phyloP scores from a whole-genome alignment of 768 basidiomycete species.

The Pholiota molesta region DNA sequence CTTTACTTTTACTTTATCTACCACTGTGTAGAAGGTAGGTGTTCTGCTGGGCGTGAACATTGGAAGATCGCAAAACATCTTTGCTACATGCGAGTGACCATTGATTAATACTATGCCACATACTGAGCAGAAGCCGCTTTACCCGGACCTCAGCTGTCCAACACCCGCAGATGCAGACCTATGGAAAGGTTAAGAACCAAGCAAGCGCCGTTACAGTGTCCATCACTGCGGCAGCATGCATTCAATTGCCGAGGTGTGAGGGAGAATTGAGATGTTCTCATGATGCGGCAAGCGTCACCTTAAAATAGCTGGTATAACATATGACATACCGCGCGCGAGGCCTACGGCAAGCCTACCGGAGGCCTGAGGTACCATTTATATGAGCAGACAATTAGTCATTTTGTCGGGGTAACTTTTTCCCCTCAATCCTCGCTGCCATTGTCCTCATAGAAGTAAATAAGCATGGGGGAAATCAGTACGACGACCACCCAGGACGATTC shows the following conservation, averaged over 20 bases:
- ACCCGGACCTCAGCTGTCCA: too few relatives aligned
- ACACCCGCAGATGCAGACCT: too few relatives aligned
- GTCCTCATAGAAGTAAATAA: not conserved
- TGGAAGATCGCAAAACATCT: too few relatives aligned
- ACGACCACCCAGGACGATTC: not conserved
- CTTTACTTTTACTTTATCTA: too few relatives aligned
- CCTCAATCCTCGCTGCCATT: not conserved
- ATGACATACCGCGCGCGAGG: not conserved
- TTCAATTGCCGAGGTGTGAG: not conserved
- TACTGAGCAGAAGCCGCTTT: too few relatives aligned
- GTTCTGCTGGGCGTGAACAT: too few relatives aligned
- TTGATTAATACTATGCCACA: too few relatives aligned
- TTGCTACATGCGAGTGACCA: too few relatives aligned
- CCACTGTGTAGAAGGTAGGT: too few relatives aligned
- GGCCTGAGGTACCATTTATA: not conserved
- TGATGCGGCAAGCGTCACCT: not conserved
- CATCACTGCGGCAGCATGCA: too few relatives aligned
- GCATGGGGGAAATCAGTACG: not conserved
- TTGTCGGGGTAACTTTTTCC: not conserved
- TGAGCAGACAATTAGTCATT: slow-evolving; percentile 1
- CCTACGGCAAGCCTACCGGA: not conserved
- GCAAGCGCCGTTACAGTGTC: too few relatives aligned
- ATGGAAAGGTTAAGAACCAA: too few relatives aligned
- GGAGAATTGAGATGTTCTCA: not conserved
- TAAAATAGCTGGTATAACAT: not conserved